Base-by-base conservation (phyloP, 257 asterid genomes). In the Penstemon eatonii region DNA sequence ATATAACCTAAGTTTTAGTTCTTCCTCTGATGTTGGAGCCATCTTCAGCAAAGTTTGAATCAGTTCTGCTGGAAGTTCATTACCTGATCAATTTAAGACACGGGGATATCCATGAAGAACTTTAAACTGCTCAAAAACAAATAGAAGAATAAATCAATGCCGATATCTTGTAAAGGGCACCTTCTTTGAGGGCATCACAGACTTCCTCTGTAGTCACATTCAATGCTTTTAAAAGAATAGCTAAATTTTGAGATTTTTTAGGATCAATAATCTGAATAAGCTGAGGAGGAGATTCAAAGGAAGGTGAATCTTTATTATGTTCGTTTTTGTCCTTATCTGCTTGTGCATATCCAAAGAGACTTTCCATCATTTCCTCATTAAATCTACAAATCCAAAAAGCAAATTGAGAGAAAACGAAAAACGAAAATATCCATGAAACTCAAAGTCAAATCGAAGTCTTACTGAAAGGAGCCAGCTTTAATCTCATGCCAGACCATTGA, bases 401-500 rank as follows among this genome's bases (percentile, higher is more conserved):
- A 25, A 25, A 36, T 64, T 60, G 56, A 56, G 51, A 44, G n/a
- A 43, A 12, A 39, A 41, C 33, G 6, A 33, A 66, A 50, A 37
- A 50, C 6, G 18, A 60, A 68, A 42, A 11, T 36, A 57, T 60
- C 57, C 33, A 51, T 61, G 19, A 8, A 40, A 64, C 55, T 11
- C 42, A 49, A 62, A 51, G 42, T 2, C 13, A 44, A 69, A 40
- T 9, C 4, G 42, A 39, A 19, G 25, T 75, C 99, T 80, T 81
- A 93, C 99, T 93, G 99, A 80, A 93, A 93, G 3, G 99, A 93
- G 42, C 99, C 99, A 5, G 90, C 90, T 86, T 84, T 90, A 42
- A 93, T 77, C 63, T 90, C 99, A 53, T 93, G 86, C 99, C 99
- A 93, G 71, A 93, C 97, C 99, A 93, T 93, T 0, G 97, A 84